Evolutionary conservation across 2,329 filamentous ascomycete species (phyloP), one percentile per base, ranked within the genome.

Genomic region (Pseudohalonectria lignicola): DNA sequence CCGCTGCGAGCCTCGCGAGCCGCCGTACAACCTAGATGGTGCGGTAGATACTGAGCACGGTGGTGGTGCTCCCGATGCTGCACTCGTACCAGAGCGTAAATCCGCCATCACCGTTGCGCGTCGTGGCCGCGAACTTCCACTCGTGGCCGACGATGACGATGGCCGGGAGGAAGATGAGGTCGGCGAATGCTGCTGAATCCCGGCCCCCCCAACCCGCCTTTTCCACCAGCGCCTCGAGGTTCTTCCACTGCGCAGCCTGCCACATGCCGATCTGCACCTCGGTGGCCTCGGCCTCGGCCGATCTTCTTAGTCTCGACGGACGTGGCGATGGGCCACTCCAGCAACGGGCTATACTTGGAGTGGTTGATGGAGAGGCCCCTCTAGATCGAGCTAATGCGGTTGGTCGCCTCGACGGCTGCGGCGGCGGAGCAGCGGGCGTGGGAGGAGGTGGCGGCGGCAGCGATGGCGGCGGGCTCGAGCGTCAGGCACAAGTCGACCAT

Each of bases 401-500:
- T 25, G 13, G 26, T 15, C n/a, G 5, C 33, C 19, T 25, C 23
- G 19, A 35, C 13, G 23, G 33, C 23, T 9, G 8, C 13, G 12
- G 33, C 16, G n/a, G n/a, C n/a, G n/a, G n/a, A n/a, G n/a, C n/a
- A 12, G 23, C 20, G n/a, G 20, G 33, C 16, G 33, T 31, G 3
- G 29, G 10, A 12, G 2, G 10, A 7, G 4, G 2, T 8, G 2
- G n/a, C 13, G 3, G 2, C 4, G 17, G 12, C 4, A 16, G 29
- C 29, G 6, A 31, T n/a, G n/a, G n/a, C n/a, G 29, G n/a, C 15
- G 17, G 33, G 33, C 18, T 25, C 13, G 21, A 35, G 12, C 19
- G 33, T 21, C 13, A 35, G 33, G 33, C 33, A 35, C 19, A 35
- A 15, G 12, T 35, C 21, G 19, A 35, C 33, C 33, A 35, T 35